phyloP scores from a whole-genome alignment of 1,284 basidiomycete species.

The Salmacisia buchloeana region DNA sequence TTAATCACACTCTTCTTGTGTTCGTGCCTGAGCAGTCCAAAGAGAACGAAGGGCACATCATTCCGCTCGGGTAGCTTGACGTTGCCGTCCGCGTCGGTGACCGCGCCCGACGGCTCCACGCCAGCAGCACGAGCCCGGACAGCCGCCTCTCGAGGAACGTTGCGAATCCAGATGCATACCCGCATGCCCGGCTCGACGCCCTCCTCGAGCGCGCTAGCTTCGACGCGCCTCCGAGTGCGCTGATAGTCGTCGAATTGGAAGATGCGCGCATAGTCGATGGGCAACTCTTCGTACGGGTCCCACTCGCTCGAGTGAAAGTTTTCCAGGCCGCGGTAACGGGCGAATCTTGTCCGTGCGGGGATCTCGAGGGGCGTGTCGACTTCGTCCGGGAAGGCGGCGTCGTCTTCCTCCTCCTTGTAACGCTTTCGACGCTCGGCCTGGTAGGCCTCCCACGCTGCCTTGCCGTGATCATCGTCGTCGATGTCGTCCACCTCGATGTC shows the following conservation, averaged over 20 bases:
- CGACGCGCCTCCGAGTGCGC: conserved; percentile 71
- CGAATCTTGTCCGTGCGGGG: conserved; percentile 80
- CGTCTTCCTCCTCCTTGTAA: conserved; percentile 63
- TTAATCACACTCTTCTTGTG: conserved; percentile 92
- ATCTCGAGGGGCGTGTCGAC: conserved; percentile 89
- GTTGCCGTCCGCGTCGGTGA: conserved; percentile 11
- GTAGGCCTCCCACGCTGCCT: conserved; percentile 55
- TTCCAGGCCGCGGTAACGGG: conserved; percentile 82
- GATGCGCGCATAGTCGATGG: conserved; percentile 85
- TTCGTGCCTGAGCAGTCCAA: conserved; percentile 85
- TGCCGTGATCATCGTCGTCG: conserved; percentile 52
- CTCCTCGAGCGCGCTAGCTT: conserved; percentile 45
- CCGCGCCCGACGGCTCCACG: neutral
- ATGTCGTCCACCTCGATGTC: conserved; percentile 63
- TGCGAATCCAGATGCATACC: conserved; percentile 28
- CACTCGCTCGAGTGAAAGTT: conserved; percentile 92
- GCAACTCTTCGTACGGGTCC: conserved; percentile 96
- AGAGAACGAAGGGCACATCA: conserved; percentile 64
- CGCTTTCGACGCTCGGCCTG: conserved; percentile 75
- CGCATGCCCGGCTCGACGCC: conserved; percentile 34
- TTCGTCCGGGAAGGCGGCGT: conserved; percentile 87
- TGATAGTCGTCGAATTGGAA: conserved; percentile 96
- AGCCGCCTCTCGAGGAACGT: conserved; percentile 36
- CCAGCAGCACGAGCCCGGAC: conserved; percentile 24
- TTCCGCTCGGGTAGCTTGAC: conserved; percentile 21